Conservation (phyloP, 352 stramenopile genomes). For the Thalassiosira exigua region DNA sequence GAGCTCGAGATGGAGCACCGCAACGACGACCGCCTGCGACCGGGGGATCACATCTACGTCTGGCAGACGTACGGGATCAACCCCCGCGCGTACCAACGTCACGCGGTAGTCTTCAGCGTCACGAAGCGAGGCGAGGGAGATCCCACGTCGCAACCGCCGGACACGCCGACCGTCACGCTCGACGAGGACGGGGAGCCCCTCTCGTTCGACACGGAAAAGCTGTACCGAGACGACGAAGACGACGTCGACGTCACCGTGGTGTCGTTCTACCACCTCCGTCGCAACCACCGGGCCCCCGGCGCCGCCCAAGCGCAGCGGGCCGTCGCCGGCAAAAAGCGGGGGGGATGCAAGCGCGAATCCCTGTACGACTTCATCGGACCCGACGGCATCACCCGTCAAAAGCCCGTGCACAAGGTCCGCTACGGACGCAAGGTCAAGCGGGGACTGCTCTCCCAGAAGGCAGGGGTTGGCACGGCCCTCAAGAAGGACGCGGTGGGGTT, state of each 20-base stretch:
- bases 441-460: constrained; percentile 43
- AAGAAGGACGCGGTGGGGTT: constrained; percentile 50
- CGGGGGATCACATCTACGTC: constrained; percentile 63
- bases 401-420: constrained; percentile 48
- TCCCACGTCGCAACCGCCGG: background rate
- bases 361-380: constrained; percentile 39
- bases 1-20: constrained; percentile 31
- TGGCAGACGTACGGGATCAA: constrained; percentile 61
- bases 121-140: constrained; percentile 6
- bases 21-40: constrained; percentile 50
- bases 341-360: constrained; percentile 31
- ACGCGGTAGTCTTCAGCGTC: constrained; percentile 54
- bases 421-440: constrained; percentile 57
- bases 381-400: constrained; percentile 41
- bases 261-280: constrained; percentile 64
- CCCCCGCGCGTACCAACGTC: constrained; percentile 52
- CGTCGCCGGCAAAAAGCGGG: constrained; percentile 20
- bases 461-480: constrained; percentile 45
- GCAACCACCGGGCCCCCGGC: constrained; percentile 20
- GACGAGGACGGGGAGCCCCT: constrained; percentile 1
- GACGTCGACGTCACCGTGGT: constrained; percentile 49
- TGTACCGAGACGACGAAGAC: constrained; percentile 31
- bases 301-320: constrained; percentile 13
- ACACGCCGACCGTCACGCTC: background rate
- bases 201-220: constrained; percentile 25